Percentiles rank a stretch among this genome's conserved stretches.
These are phyloP conservation scores for Penicillium capsulatum DNA, from an alignment of 2,329 filamentous ascomycete genomes.

Conservation along the genomic window DNA sequence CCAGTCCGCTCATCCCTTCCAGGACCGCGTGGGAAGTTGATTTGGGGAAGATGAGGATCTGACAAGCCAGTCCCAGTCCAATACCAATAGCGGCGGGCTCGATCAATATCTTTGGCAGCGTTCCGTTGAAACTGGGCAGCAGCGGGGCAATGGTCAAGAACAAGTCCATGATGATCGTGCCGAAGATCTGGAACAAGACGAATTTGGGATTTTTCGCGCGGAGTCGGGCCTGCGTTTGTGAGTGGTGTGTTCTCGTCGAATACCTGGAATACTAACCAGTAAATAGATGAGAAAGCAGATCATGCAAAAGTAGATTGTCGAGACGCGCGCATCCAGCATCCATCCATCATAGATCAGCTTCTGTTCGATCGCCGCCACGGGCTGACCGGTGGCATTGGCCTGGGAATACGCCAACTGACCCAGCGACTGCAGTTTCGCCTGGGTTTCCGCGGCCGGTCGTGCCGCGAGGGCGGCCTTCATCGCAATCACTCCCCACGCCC, in stretches of 20 bases:
- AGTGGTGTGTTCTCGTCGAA: neutral
- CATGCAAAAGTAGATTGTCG: constrained; percentile 38
- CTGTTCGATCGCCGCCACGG: constrained; percentile 29
- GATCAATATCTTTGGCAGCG: constrained; percentile 39
- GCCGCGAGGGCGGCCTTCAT: constrained; percentile 49
- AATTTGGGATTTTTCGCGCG: constrained; percentile 47
- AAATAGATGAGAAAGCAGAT: constrained; percentile 46
- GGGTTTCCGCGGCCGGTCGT: constrained; percentile 39
- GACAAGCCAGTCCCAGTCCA: constrained; percentile 45
- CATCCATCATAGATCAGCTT: constrained; percentile 43
- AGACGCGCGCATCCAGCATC: constrained; percentile 48
- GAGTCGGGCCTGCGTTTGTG: constrained; percentile 36
- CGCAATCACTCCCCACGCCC: constrained; percentile 49
- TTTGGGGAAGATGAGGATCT: constrained; percentile 48
- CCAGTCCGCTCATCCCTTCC: constrained; percentile 28
- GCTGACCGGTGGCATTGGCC: constrained; percentile 34
- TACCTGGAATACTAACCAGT: constrained; percentile 20
- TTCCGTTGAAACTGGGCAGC: constrained; percentile 41
- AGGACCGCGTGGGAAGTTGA: constrained; percentile 48
- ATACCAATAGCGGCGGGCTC: constrained; percentile 47
- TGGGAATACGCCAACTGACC: constrained; percentile 29
- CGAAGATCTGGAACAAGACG: constrained; percentile 45
- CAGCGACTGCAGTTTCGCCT: constrained; percentile 33
- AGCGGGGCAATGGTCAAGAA: constrained; percentile 45
- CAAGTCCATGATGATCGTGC: constrained; percentile 46